A percentile compares a stretch with the other conserved stretches of the same genome.
Conservation (phyloP, 2,329 filamentous ascomycete genomes). For the Colletotrichum liriopes region DNA sequence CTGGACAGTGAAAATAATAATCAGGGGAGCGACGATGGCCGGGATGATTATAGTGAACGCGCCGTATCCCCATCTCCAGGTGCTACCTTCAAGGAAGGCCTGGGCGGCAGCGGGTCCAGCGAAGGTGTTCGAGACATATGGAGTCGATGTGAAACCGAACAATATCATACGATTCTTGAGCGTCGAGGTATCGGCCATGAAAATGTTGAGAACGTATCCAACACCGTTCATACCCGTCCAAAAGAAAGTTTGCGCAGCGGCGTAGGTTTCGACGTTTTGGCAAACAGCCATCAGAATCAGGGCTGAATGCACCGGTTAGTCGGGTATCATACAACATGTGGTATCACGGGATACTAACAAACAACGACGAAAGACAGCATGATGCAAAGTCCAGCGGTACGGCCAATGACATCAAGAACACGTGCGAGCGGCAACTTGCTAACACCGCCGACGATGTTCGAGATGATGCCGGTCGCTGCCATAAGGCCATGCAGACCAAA, state of each 20-base stretch:
- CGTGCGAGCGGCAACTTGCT: slow-evolving; percentile 55
- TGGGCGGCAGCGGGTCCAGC: slow-evolving; percentile 49
- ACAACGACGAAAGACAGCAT: slow-evolving; percentile 45
- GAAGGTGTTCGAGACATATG: slow-evolving; percentile 56
- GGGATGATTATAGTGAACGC: slow-evolving; percentile 72
- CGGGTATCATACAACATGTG: not conserved
- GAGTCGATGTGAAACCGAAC: slow-evolving; percentile 51
- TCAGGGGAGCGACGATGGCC: slow-evolving; percentile 30
- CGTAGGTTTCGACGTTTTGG: slow-evolving; percentile 64
- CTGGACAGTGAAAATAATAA: slow-evolving; percentile 38
- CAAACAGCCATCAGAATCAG: slow-evolving; percentile 72
- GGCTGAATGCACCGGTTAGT: slow-evolving; percentile 55
- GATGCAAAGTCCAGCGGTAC: slow-evolving; percentile 54
- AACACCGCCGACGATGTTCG: slow-evolving; percentile 51
- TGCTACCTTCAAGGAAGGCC: slow-evolving; percentile 46
- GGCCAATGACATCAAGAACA: slow-evolving; percentile 57
- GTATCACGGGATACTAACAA: not conserved
- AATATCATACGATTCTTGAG: slow-evolving; percentile 52
- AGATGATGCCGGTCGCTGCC: slow-evolving; percentile 61
- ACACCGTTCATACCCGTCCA: slow-evolving; percentile 62
- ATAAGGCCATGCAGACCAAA: slow-evolving; percentile 65
- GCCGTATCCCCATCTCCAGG: slow-evolving; percentile 62
- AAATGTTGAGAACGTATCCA: slow-evolving; percentile 50
- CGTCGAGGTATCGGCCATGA: slow-evolving; percentile 52
- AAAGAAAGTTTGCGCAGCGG: slow-evolving; percentile 68